A percentile compares a stretch with the other conserved stretches of the same genome.
Evolutionary conservation across 2,329 filamentous ascomycete species (phyloP).

Genomic region (Fusarium dlaminii): DNA sequence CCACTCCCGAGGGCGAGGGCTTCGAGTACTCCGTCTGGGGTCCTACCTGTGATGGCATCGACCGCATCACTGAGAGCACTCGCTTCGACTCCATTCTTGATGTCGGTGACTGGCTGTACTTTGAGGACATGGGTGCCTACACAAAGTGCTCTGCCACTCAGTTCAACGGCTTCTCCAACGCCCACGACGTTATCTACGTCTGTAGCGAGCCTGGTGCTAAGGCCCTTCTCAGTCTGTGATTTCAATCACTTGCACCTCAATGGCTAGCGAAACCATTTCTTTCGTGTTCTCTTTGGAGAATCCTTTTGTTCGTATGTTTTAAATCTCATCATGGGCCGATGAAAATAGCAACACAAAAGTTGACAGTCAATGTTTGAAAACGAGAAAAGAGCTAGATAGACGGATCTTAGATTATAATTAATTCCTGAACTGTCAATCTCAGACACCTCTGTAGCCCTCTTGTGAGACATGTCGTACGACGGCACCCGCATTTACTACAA

Average conservation of each 20-base stretch:
- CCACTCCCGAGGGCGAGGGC: constrained; percentile 57
- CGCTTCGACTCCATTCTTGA: constrained; percentile 80
- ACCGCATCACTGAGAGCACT: constrained; percentile 87
- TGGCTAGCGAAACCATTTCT: constrained; percentile 12
- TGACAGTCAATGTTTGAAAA: neutral
- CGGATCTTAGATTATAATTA: neutral
- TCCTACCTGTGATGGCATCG: constrained; percentile 96
- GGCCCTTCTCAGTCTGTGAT: constrained; percentile 66
- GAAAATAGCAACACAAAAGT: neutral
- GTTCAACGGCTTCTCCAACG: constrained; percentile 96
- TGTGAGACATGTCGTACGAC: neutral
- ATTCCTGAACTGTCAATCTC: neutral
- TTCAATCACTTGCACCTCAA: neutral
- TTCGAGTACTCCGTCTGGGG: constrained; percentile 97
- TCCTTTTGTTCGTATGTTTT: constrained; percentile 25
- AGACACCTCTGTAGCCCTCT: neutral
- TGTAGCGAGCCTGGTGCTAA: constrained; percentile 90
- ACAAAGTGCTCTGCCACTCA: constrained; percentile 97
- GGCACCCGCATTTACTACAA: neutral
- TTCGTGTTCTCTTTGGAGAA: constrained; percentile 31
- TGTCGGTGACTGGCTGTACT: constrained; percentile 98
- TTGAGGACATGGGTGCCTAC: constrained; percentile 98
- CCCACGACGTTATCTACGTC: constrained; percentile 93
- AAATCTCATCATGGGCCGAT: neutral
- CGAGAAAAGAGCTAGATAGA: constrained; percentile 22